A percentile compares a stretch with the other conserved stretches of the same genome.
These are phyloP conservation scores for Moringa oleifera DNA, from an alignment of 345 rosid genomes.

Conservation along the genomic window DNA sequence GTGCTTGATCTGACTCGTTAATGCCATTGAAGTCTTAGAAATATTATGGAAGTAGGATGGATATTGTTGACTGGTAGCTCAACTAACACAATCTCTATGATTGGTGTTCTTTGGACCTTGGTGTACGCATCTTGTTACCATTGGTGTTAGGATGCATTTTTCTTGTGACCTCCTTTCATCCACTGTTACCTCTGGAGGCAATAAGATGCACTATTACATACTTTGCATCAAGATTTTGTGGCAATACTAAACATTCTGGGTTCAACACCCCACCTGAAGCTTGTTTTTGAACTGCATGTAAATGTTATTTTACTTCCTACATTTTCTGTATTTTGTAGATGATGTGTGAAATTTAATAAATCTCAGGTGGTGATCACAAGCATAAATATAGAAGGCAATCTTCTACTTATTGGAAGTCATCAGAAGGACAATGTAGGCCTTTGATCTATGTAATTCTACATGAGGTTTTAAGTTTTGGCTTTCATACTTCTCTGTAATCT, in stretches of 20 bases:
- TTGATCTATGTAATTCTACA: too few species aligned
- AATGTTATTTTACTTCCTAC: not conserved
- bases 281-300: not conserved
- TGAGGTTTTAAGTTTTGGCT: too few species aligned
- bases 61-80: not conserved
- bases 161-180: too few species aligned
- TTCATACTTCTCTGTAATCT: too few species aligned
- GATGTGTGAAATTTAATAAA: conserved; percentile 9
- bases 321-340: conserved; percentile 3
- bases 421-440: conserved; percentile 73
- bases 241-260: not conserved
- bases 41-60: too few species aligned
- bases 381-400: conserved; percentile 68
- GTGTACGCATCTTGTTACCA: not conserved
- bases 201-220: too few species aligned
- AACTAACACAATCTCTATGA: not conserved
- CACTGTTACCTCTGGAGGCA: too few species aligned
- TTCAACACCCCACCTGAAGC: not conserved
- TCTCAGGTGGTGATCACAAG: conserved; percentile 95
- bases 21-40: not conserved
- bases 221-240: not conserved
- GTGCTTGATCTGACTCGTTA: not conserved
- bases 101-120: not conserved
- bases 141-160: too few species aligned
- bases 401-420: conserved; percentile 89